These are phyloP conservation scores for Jaenimonas drosophilae DNA, from an alignment of 208 protist genomes.

Conservation along the genomic window DNA sequence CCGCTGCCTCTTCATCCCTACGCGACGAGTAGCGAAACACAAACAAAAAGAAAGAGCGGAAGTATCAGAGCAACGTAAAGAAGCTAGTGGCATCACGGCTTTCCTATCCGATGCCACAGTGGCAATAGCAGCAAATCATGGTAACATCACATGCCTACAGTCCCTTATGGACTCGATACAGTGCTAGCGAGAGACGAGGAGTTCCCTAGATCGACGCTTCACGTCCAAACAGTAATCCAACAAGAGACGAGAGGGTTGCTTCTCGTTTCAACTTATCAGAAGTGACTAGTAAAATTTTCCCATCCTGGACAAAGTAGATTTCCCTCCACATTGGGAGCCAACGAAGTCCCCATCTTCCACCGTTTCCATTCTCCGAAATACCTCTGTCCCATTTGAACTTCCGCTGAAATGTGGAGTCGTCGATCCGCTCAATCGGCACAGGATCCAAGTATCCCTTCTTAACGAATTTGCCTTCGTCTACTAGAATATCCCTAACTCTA, in stretches of 20 bases:
- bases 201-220: too few species aligned
- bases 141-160: too few species aligned
- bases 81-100: too few species aligned
- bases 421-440: constrained; percentile 77
- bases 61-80: too few species aligned
- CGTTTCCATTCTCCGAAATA: constrained; percentile 71
- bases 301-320: constrained; percentile 77
- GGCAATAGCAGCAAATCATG: too few species aligned
- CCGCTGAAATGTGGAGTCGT: constrained; percentile 76
- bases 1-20: too few species aligned
- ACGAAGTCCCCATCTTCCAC: constrained; percentile 29
- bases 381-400: constrained; percentile 82
- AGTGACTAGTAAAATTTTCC: constrained; percentile 66
- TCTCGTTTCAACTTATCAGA: constrained; percentile 49
- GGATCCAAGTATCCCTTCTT: constrained; percentile 70
- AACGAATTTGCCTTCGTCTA: constrained; percentile 57
- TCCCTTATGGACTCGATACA: too few species aligned
- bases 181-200: too few species aligned
- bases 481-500: constrained; percentile 48
- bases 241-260: constrained; percentile 23
- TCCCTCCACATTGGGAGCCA: constrained; percentile 66
- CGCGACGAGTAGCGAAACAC: constrained; percentile 1
- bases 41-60: constrained; percentile 6
- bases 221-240: constrained; percentile 25
- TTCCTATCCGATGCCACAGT: too few species aligned